Evolutionary conservation across 2,329 filamentous ascomycete genomes (phyloP).

Genomic region (Fusarium subtropicale): DNA sequence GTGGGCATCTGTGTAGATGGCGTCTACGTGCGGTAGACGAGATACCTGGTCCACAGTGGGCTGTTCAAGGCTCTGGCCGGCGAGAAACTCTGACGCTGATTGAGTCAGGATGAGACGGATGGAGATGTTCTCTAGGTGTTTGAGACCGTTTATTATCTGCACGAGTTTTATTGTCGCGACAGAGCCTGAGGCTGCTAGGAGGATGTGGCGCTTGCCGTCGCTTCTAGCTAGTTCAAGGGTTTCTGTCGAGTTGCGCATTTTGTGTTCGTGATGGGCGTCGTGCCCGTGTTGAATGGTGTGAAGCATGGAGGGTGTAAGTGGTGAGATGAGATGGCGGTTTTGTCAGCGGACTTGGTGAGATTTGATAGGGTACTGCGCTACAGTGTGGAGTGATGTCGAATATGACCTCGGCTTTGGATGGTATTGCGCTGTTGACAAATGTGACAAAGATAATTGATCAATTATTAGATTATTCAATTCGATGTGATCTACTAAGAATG

Average conservation of each 20-base stretch:
- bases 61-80: constrained; percentile 81
- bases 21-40: constrained; percentile 77
- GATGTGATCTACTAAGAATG: not conserved
- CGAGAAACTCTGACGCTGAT: constrained; percentile 79
- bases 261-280: constrained; percentile 42
- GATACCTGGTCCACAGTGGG: constrained; percentile 72
- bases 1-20: constrained; percentile 83
- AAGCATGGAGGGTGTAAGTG: constrained; percentile 34
- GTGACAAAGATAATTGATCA: accelerated
- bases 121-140: constrained; percentile 67
- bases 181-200: constrained; percentile 61
- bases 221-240: constrained; percentile 49
- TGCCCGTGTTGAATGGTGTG: constrained; percentile 39
- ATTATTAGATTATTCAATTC: not conserved
- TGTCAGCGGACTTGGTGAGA: constrained; percentile 17
- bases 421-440: not conserved
- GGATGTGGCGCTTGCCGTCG: constrained; percentile 57
- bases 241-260: constrained; percentile 47
- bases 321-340: not conserved
- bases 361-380: constrained; percentile 9
- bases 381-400: constrained; percentile 15
- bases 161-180: constrained; percentile 92
- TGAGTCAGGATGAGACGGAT: constrained; percentile 87
- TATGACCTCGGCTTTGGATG: not conserved
- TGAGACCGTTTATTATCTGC: constrained; percentile 71